phyloP scores from a whole-genome alignment of 2,329 filamentous ascomycete genomes.

The Thielaviopsis punctulata region DNA sequence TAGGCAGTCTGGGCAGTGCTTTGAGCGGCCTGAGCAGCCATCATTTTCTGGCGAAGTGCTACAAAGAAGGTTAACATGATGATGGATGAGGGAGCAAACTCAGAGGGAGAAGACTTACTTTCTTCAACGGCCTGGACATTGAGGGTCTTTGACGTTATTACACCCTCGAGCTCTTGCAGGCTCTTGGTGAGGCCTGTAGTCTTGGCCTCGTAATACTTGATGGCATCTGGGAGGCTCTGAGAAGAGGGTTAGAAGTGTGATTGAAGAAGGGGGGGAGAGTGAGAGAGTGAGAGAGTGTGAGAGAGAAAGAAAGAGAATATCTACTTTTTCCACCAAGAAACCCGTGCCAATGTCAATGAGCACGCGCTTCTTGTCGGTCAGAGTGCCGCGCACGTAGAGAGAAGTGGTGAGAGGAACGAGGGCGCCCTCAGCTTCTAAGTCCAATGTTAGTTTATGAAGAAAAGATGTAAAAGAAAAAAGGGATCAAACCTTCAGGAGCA shows the following conservation, averaged over 20 bases:
- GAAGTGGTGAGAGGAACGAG: constrained; percentile 92
- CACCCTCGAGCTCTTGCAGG: constrained; percentile 38
- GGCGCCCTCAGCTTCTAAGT: constrained; percentile 38
- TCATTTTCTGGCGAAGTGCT: constrained; percentile 25
- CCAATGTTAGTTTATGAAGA: no score
- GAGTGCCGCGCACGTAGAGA: constrained; percentile 73
- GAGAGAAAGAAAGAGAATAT: constrained; percentile 1
- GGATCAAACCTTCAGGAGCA: constrained; percentile 10
- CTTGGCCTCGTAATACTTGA: constrained; percentile 39
- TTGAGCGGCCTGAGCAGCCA: constrained; percentile 15
- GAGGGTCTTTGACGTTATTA: constrained; percentile 55
- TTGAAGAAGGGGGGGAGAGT: neutral
- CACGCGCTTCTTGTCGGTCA: constrained; percentile 58
- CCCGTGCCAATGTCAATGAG: constrained; percentile 88
- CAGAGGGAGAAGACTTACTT: constrained; percentile 28
- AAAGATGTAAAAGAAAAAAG: neutral
- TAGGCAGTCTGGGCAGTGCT: neutral
- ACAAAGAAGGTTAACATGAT: constrained; percentile 6
- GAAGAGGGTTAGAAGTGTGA: neutral
- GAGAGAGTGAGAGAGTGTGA: neutral
- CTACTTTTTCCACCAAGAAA: constrained; percentile 87
- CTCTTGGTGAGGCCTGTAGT: constrained; percentile 34
- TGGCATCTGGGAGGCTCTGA: constrained; percentile 36
- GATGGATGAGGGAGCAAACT: neutral
- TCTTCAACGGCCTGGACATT: constrained; percentile 82